Evolutionary conservation across 2,329 filamentous ascomycete genomes (phyloP).

Genomic region (Apiospora phragmitis): DNA sequence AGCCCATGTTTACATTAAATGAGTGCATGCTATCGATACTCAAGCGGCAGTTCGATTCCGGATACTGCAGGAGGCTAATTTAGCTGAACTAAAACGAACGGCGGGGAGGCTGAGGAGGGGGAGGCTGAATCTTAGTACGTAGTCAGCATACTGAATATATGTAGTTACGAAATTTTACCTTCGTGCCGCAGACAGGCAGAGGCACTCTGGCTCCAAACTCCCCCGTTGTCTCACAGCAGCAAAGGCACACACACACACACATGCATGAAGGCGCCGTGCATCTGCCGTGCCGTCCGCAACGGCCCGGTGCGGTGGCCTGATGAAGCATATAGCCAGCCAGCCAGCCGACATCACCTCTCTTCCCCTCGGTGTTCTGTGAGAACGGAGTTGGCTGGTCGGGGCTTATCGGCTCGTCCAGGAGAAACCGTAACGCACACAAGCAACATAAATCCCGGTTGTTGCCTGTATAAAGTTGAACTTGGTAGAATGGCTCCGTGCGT

Average conservation of each 20-base stretch:
- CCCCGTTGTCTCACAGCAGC: not conserved
- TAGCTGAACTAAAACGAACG: no score
- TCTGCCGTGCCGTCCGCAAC: not conserved
- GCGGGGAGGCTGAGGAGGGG: no score
- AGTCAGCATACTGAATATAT: not conserved
- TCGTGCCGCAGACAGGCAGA: not conserved
- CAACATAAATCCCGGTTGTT: not conserved
- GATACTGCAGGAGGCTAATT: not conserved
- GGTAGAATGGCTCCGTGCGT: not conserved
- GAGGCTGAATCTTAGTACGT: not conserved
- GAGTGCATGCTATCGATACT: not conserved
- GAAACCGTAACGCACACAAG: not conserved
- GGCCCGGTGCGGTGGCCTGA: not conserved
- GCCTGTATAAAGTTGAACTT: no score
- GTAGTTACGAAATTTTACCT: not conserved
- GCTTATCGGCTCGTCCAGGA: not conserved
- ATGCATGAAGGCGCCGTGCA: not conserved
- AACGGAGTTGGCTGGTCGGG: not conserved
- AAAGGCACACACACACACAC: not conserved
- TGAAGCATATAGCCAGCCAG: not conserved
- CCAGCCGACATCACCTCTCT: not conserved
- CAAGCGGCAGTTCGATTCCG: not conserved
- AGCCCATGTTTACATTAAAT: not conserved
- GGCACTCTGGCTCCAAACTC: not conserved
- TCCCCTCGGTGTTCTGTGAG: not conserved